These are phyloP conservation scores for Moringa oleifera DNA, from an alignment of 345 rosid species.

Conservation along the genomic window DNA sequence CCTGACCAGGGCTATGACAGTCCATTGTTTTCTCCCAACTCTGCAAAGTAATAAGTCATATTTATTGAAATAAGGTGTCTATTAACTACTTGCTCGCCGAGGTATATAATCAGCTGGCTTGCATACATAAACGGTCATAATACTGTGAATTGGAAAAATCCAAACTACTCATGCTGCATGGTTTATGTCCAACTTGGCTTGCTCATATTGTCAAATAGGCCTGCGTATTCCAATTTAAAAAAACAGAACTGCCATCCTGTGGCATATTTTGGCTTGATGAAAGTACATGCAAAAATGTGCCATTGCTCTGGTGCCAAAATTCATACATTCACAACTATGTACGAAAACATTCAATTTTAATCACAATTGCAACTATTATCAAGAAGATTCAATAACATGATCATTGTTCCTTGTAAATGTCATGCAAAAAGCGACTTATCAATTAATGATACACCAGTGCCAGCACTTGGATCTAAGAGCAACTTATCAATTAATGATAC, in stretches of 20 bases:
- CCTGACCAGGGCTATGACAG: constrained; percentile 90
- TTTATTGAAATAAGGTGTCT: not conserved
- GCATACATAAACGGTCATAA: not conserved
- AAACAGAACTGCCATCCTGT: too few relatives aligned
- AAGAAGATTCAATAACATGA: not conserved
- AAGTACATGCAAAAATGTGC: not conserved
- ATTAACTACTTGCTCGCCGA: not conserved
- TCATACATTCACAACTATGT: not conserved
- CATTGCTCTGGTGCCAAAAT: not conserved
- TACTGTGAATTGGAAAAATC: too few relatives aligned
- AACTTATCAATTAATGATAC: too few relatives aligned
- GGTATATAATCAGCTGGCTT: not conserved
- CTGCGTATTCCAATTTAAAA: not conserved
- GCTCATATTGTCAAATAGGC: not conserved
- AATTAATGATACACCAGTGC: too few relatives aligned
- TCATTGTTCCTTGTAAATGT: not conserved
- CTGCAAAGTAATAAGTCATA: constrained; percentile 21
- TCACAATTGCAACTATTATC: not conserved
- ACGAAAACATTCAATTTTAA: not conserved
- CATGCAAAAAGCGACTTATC: not conserved
- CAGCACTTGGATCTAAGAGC: too few relatives aligned
- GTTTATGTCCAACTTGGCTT: not conserved
- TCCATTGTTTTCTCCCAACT: constrained; percentile 97
- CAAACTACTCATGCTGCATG: too few relatives aligned
- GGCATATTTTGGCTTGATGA: not conserved